Evolutionary conservation across 2,329 filamentous ascomycete species (phyloP), one percentile per base, ranked within the genome.

Genomic region (Monosporascus sp.): DNA sequence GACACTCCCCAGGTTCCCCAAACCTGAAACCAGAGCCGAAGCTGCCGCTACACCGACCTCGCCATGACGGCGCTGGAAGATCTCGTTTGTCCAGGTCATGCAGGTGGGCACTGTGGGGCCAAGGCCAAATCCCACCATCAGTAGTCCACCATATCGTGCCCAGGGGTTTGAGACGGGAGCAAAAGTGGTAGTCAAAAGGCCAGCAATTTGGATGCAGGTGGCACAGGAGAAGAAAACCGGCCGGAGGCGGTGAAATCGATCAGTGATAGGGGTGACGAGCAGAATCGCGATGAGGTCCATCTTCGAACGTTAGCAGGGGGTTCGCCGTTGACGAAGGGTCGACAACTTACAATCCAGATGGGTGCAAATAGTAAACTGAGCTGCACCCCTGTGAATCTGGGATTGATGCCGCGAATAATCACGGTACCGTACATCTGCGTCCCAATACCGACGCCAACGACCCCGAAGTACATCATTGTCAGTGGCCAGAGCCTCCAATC

Each of bases 401-500:
- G 83, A 65, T 92, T 85, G 65, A 94, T 94, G 9, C 85, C 82
- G 17, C 82, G 79, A 63, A 96, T 94, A 63, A 96, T 96, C 59
- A 96, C 84, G 3, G 87, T 93, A 35, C 88, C 89, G 66, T 96
- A 96, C 47, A 89, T 83, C 72, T 96, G 91, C 1, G 90, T 91
- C 45, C 91, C 91, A 57, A 96, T 96, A 8, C 91, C 91, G 3
- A 96, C 91, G 22, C 91, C 91, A 1, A 96, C 91, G 3, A 96
- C 91, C 20, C 91, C 91, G 72, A 96, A 96, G 72, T 96, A 96
- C 91, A 96, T 96, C 51, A 96, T 66, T 1, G 87, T 79, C 60
- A 96, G 72, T 1, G 91, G 91, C 88, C 90, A 96, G 18, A 96
- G 77, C 3, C 91, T 83, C 91, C 91, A 96, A 70, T 96, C 91